Conservation (phyloP, 352 stramenopile genomes). For the Phytophthora pini region DNA sequence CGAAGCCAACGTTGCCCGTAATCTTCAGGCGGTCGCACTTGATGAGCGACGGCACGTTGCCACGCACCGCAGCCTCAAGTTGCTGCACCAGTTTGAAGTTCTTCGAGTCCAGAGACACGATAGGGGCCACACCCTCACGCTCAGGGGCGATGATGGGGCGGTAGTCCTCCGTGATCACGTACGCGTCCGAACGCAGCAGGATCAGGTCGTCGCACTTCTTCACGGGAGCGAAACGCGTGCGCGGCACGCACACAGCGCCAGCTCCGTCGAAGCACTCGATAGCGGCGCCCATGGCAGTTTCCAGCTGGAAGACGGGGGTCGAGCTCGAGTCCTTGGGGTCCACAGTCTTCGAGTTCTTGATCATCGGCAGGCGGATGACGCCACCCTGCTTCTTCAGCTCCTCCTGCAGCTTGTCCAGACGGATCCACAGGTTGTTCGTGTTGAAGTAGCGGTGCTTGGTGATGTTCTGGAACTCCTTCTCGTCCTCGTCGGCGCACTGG, state of each 20-base stretch:
- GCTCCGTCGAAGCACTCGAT: slow-evolving; percentile 90
- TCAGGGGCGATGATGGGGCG: slow-evolving; percentile 95
- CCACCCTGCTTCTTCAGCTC: slow-evolving; percentile 80
- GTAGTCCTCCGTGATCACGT: slow-evolving; percentile 96
- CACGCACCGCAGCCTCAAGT: slow-evolving; percentile 93
- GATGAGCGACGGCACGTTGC: slow-evolving; percentile 96
- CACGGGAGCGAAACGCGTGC: slow-evolving; percentile 88
- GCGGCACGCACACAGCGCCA: slow-evolving; percentile 88
- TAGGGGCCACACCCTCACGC: slow-evolving; percentile 94
- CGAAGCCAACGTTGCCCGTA: slow-evolving; percentile 95
- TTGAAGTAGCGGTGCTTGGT: slow-evolving; percentile 91
- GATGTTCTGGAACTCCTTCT: slow-evolving; percentile 89
- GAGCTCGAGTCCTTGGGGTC: slow-evolving; percentile 88
- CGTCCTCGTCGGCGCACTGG: slow-evolving; percentile 87
- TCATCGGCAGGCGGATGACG: slow-evolving; percentile 87
- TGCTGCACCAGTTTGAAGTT: slow-evolving; percentile 99
- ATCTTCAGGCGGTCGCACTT: slow-evolving; percentile 96
- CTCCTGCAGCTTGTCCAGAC: slow-evolving; percentile 86
- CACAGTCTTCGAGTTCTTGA: slow-evolving; percentile 90
- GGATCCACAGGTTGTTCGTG: slow-evolving; percentile 92
- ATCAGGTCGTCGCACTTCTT: slow-evolving; percentile 91
- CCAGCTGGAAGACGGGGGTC: slow-evolving; percentile 87
- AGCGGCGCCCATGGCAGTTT: slow-evolving; percentile 88
- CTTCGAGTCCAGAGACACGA: slow-evolving; percentile 96
- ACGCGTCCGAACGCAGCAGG: slow-evolving; percentile 97